Conservation (phyloP, 2,329 filamentous ascomycete genomes). For the Alternaria sp. region DNA sequence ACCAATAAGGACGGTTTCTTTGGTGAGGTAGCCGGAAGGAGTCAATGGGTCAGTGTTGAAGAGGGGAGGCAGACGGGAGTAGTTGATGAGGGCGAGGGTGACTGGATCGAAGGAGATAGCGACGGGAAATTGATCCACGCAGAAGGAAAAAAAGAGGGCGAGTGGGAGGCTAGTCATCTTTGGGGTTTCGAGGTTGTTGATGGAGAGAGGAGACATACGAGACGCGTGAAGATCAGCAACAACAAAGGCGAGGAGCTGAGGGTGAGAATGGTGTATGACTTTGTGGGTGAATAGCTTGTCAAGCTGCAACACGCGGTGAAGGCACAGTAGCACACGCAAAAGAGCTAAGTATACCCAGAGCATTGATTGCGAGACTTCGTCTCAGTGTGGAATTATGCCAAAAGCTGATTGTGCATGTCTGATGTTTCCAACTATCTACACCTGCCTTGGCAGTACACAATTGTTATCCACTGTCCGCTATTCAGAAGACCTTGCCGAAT, state of each 20-base stretch:
- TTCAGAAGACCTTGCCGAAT: background rate
- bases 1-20: constrained; percentile 22
- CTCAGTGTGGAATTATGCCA: background rate
- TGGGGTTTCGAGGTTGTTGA: constrained; percentile 21
- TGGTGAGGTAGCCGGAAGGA: constrained; percentile 15
- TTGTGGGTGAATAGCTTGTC: constrained; percentile 6
- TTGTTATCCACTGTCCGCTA: background rate
- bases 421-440: background rate
- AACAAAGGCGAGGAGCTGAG: constrained; percentile 14
- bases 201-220: constrained; percentile 15
- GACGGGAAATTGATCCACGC: constrained; percentile 15
- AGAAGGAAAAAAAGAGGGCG: constrained; percentile 13
- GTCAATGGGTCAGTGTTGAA: constrained; percentile 17
- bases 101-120: constrained; percentile 19
- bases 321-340: background rate
- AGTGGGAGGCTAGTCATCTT: constrained; percentile 21
- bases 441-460: background rate
- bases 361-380: background rate
- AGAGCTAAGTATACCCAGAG: background rate
- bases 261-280: constrained; percentile 18
- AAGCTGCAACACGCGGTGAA: background rate
- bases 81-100: background rate
- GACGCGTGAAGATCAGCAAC: constrained; percentile 14
- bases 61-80: constrained; percentile 11
- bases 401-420: background rate